These are phyloP conservation scores for Oryza meridionalis DNA, from an alignment of 176 grass and related monocot genomes.

Conservation along the genomic window DNA sequence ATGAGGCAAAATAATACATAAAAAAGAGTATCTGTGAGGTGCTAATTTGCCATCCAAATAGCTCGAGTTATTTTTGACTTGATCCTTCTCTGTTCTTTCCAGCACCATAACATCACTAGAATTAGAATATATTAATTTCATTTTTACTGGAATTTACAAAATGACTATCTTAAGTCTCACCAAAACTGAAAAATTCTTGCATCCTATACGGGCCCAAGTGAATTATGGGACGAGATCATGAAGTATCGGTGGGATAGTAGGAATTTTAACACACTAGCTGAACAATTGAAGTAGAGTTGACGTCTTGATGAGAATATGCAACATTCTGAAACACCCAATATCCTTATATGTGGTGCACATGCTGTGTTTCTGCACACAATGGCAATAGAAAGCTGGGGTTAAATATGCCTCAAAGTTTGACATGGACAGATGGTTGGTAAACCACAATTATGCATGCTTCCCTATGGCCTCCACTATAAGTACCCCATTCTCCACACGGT, in stretches of 20 bases:
- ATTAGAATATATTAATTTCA: no score
- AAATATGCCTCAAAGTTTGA: neutral
- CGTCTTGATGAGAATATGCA: neutral
- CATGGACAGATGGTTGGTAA: neutral
- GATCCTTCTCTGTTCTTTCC: no score
- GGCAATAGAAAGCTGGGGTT: no score
- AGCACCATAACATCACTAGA: no score
- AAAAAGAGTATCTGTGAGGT: no score
- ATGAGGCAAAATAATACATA: no score
- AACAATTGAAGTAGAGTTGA: neutral
- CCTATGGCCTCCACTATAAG: neutral
- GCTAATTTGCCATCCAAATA: no score
- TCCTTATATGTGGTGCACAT: neutral
- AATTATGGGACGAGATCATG: neutral
- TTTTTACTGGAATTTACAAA: no score
- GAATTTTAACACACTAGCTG: neutral
- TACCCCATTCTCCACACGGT: neutral
- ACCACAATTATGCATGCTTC: neutral
- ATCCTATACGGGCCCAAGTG: neutral
- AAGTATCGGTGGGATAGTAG: neutral
- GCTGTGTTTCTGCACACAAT: no score
- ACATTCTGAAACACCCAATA: neutral
- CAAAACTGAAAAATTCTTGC: neutral
- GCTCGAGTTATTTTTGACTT: no score
- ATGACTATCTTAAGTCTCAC: no score